Conservation (phyloP, 164 flowering plant species). For the Chimonanthus salicifolius region DNA sequence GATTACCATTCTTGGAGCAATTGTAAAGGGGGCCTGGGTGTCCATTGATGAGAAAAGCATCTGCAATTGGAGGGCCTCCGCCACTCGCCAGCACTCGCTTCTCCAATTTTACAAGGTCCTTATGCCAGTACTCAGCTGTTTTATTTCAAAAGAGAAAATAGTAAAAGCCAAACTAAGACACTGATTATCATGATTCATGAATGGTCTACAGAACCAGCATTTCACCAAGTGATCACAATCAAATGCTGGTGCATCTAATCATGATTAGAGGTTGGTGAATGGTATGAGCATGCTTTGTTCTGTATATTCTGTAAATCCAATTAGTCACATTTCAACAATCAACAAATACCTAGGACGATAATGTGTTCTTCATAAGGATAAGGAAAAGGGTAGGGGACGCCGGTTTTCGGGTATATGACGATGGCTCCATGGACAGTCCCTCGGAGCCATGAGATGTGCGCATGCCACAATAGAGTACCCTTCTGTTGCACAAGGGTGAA, state of each 20-base stretch:
- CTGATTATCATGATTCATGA: background rate
- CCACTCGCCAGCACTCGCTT: conserved; percentile 41
- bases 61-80: conserved; percentile 44
- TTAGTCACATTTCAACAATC: background rate
- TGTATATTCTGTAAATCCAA: background rate
- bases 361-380: conserved; percentile 43
- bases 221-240: background rate
- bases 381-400: conserved; percentile 47
- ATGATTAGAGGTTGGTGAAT: background rate
- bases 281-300: background rate
- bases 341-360: conserved; percentile 41
- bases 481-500: conserved; percentile 49
- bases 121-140: conserved; percentile 56
- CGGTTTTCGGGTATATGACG: conserved; percentile 45
- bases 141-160: background rate
- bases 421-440: conserved; percentile 66
- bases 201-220: background rate
- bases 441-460: conserved; percentile 68
- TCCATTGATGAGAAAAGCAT: conserved; percentile 64
- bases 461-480: conserved; percentile 75
- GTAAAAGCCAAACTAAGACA: background rate
- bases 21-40: conserved; percentile 66
- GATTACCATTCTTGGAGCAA: conserved; percentile 54
- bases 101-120: conserved; percentile 39
- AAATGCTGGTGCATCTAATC: background rate